phyloP scores from a whole-genome alignment of 306 rosid genomes.

The Vigna hirtella region DNA sequence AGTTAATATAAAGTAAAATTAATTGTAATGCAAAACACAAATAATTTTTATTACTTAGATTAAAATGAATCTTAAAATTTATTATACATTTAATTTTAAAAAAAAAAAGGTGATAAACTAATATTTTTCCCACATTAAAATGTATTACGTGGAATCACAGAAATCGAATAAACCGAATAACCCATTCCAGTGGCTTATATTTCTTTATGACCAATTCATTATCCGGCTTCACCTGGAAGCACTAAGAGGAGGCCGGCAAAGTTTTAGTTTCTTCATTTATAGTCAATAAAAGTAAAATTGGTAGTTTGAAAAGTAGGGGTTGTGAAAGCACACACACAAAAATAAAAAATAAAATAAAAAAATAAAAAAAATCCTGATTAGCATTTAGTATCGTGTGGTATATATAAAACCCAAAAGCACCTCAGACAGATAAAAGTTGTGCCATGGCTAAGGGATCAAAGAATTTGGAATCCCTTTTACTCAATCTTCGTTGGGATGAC shows the following conservation, averaged over 20 bases:
- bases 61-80: too few relatives aligned
- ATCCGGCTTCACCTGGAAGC: not conserved
- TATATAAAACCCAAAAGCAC: conserved; percentile 39
- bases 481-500: conserved; percentile 30
- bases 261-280: conserved; percentile 11
- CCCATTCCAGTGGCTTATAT: not conserved
- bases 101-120: too few relatives aligned
- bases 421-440: conserved; percentile 32
- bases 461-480: conserved; percentile 52
- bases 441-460: conserved; percentile 35
- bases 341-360: not conserved
- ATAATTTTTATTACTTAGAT: too few relatives aligned
- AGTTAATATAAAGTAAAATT: too few relatives aligned
- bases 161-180: too few relatives aligned
- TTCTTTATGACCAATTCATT: not conserved
- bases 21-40: too few relatives aligned
- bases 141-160: too few relatives aligned
- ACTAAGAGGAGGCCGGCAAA: not conserved
- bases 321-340: conserved; percentile 10
- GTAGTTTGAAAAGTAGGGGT: conserved; percentile 44
- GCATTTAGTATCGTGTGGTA: conserved; percentile 32
- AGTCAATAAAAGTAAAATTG: conserved; percentile 32
- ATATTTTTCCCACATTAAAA: too few relatives aligned
- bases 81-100: too few relatives aligned
- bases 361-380: conserved; percentile 7